phyloP scores from a whole-genome alignment of 2,329 filamentous ascomycete species.

The Scedosporium minutisporum region DNA sequence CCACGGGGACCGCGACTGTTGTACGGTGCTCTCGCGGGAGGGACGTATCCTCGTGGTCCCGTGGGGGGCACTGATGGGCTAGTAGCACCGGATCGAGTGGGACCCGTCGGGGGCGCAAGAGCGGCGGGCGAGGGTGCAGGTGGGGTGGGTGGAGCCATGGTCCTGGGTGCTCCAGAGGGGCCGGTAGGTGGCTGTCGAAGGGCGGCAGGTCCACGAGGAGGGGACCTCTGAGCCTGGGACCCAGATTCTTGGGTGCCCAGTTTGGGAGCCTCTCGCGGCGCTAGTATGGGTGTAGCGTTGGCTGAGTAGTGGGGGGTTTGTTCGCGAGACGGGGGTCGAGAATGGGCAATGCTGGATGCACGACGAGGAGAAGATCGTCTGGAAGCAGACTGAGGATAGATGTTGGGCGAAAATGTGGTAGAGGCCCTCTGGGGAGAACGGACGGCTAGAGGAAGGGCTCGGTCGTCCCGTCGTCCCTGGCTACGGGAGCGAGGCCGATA shows the following conservation, averaged over 20 bases:
- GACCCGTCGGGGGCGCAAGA: slow-evolving; percentile 2
- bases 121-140: neutral
- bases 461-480: slow-evolving; percentile 35
- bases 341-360: slow-evolving; percentile 34
- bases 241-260: slow-evolving; percentile 18
- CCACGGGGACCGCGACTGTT: slow-evolving; percentile 35
- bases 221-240: slow-evolving; percentile 28
- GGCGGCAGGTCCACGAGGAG: slow-evolving; percentile 46
- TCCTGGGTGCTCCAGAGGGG: slow-evolving; percentile 14
- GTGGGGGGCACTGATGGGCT: slow-evolving; percentile 42
- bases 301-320: slow-evolving; percentile 21
- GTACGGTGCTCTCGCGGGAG: slow-evolving; percentile 34
- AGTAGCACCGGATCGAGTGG: neutral
- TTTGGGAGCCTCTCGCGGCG: slow-evolving; percentile 11
- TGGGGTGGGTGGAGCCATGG: slow-evolving; percentile 1
- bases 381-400: slow-evolving; percentile 41
- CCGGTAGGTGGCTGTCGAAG: slow-evolving; percentile 41
- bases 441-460: slow-evolving; percentile 34
- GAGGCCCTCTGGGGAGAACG: slow-evolving; percentile 30
- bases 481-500: slow-evolving; percentile 46
- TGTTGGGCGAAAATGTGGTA: slow-evolving; percentile 37
- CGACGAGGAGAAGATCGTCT: slow-evolving; percentile 44
- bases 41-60: slow-evolving; percentile 44
- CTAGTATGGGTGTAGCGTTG: neutral
- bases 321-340: slow-evolving; percentile 34